Evolutionary conservation across 2,329 filamentous ascomycete species (phyloP).

Genomic region (Ilyonectria destructans): DNA sequence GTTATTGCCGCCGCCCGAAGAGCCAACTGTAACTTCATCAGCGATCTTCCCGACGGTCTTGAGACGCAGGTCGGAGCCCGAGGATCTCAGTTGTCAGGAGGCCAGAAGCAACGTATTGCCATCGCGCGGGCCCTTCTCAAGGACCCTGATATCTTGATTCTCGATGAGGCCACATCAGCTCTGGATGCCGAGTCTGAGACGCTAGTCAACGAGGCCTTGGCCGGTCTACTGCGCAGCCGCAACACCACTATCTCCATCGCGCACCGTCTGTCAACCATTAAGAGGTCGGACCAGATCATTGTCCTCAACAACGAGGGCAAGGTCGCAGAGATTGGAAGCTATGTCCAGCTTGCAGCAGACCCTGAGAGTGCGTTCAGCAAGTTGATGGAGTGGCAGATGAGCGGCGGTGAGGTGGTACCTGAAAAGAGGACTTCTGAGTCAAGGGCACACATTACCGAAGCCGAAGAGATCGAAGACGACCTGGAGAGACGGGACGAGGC

Average conservation of each 20-base stretch:
- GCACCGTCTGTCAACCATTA: slow-evolving; percentile 95
- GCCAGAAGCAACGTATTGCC: slow-evolving; percentile 97
- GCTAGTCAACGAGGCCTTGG: slow-evolving; percentile 92
- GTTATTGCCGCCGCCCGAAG: slow-evolving; percentile 90
- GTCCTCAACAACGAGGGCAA: slow-evolving; percentile 89
- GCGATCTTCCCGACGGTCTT: slow-evolving; percentile 94
- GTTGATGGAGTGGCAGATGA: slow-evolving; percentile 99
- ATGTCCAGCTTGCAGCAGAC: slow-evolving; percentile 81
- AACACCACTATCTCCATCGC: slow-evolving; percentile 99
- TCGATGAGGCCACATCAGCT: slow-evolving; percentile 96
- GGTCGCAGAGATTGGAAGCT: slow-evolving; percentile 93
- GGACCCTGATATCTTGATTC: slow-evolving; percentile 94
- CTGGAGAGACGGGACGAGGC: slow-evolving; percentile 60
- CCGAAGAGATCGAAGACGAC: slow-evolving; percentile 68
- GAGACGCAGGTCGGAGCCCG: slow-evolving; percentile 95
- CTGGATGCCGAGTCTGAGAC: slow-evolving; percentile 98
- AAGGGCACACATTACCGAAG: slow-evolving; percentile 64
- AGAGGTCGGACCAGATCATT: slow-evolving; percentile 94
- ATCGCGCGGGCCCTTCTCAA: slow-evolving; percentile 96
- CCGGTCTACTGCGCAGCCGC: slow-evolving; percentile 84
- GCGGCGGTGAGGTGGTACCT: slow-evolving; percentile 78
- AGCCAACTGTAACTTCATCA: slow-evolving; percentile 97
- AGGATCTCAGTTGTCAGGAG: slow-evolving; percentile 93
- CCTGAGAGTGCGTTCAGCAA: slow-evolving; percentile 90
- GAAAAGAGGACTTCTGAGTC: slow-evolving; percentile 56